Conservation (phyloP, 768 basidiomycete genomes). For the Boletus subparvulus region DNA sequence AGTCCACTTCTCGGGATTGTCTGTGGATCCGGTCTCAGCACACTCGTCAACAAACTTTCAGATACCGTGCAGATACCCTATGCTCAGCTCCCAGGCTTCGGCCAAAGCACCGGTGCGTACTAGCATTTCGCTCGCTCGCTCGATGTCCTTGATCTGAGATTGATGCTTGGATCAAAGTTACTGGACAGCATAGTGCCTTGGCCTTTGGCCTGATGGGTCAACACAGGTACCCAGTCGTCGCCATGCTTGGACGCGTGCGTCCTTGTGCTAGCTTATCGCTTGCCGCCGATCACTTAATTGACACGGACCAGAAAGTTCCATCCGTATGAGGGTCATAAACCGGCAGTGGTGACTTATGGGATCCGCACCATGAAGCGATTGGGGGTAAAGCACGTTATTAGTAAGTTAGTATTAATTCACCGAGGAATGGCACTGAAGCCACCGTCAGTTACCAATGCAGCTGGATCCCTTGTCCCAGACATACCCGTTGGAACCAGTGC, state of each 20-base stretch:
- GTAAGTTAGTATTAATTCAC: slow-evolving; percentile 43
- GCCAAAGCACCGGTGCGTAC: slow-evolving; percentile 66
- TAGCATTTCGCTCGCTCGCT: background rate
- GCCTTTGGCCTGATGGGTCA: slow-evolving; percentile 78
- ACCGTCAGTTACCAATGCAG: slow-evolving; percentile 78
- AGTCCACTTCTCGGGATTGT: slow-evolving; percentile 78
- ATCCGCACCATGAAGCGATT: slow-evolving; percentile 76
- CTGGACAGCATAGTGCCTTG: slow-evolving; percentile 77
- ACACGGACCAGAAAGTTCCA: slow-evolving; percentile 57
- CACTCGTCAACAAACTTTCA: slow-evolving; percentile 61
- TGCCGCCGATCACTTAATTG: slow-evolving; percentile 1
- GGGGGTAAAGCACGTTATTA: slow-evolving; percentile 73
- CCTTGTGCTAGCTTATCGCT: background rate
- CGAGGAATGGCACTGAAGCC: background rate
- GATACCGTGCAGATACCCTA: slow-evolving; percentile 65
- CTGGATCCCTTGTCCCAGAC: slow-evolving; percentile 73
- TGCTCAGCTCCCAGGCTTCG: slow-evolving; percentile 68
- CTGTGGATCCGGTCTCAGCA: slow-evolving; percentile 83
- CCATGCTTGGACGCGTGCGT: slow-evolving; percentile 83
- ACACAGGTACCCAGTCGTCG: slow-evolving; percentile 75
- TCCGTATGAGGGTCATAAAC: slow-evolving; percentile 78
- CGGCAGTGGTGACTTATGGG: slow-evolving; percentile 72
- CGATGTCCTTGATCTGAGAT: background rate
- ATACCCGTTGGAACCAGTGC: slow-evolving; percentile 80
- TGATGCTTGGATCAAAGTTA: slow-evolving; percentile 44